These are phyloP conservation scores for Potentilla sterilis DNA, from an alignment of 306 rosid genomes.

Conservation along the genomic window DNA sequence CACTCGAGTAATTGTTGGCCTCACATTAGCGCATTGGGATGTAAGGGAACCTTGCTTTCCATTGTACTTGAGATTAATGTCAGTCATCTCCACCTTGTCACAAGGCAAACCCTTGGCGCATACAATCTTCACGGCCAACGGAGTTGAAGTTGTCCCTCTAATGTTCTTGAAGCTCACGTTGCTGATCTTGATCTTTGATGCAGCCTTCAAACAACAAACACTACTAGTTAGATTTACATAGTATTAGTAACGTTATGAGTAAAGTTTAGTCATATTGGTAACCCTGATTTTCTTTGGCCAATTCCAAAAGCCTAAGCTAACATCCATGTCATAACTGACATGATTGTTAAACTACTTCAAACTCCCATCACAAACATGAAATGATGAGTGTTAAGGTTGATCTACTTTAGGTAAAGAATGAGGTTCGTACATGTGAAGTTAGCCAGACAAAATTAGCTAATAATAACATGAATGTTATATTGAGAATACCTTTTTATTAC, in stretches of 20 bases:
- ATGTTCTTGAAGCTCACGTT: constrained; percentile 2
- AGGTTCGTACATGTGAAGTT: too few species aligned
- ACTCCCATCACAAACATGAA: too few species aligned
- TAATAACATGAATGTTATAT: neutral
- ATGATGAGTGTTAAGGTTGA: too few species aligned
- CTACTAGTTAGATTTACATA: neutral
- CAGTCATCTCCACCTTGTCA: neutral
- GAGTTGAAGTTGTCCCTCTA: neutral
- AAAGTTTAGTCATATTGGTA: too few species aligned
- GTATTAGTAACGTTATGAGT: too few species aligned
- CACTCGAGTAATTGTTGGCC: neutral
- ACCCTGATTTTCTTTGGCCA: too few species aligned
- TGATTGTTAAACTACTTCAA: too few species aligned
- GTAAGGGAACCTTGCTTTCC: neutral
- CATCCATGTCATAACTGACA: neutral
- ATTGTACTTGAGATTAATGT: neutral
- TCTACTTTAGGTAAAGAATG: too few species aligned
- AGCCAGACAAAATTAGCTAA: too few species aligned
- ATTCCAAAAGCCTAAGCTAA: neutral
- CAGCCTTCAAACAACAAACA: neutral
- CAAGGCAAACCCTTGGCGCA: neutral
- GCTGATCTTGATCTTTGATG: neutral
- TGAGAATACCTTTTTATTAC: neutral
- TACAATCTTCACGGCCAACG: neutral
- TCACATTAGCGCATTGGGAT: neutral